Evolutionary conservation across 176 grass and related monocot species (phyloP).

Genomic region (Themeda triandra): DNA sequence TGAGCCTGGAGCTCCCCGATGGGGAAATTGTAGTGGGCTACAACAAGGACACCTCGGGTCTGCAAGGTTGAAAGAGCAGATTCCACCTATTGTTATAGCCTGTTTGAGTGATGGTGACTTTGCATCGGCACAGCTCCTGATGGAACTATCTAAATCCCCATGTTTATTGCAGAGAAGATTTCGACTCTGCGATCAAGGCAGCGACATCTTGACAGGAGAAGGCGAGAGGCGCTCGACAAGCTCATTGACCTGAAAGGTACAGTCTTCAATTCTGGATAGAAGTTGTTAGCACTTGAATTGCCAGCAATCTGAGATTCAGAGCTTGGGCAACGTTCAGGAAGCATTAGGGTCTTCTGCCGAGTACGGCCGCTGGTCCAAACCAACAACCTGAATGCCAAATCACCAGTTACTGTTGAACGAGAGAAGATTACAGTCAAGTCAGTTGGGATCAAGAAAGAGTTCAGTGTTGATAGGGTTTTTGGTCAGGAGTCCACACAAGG

Average conservation of each 20-base stretch:
- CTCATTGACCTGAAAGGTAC: conserved; percentile 92
- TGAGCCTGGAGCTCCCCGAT: conserved; percentile 36
- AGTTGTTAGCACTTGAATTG: conserved; percentile 6
- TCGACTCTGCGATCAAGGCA: conserved; percentile 44
- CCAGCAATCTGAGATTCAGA: conserved; percentile 17
- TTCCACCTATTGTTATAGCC: background rate
- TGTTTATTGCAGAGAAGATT: conserved; percentile 61
- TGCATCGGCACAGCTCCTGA: background rate
- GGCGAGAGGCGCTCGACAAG: conserved; percentile 58
- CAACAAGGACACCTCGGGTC: conserved; percentile 36
- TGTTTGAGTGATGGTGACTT: conserved; percentile 2
- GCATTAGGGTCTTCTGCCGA: conserved; percentile 90
- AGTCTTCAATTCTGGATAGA: conserved; percentile 5
- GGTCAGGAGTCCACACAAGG: conserved; percentile 77
- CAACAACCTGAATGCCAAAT: conserved; percentile 32
- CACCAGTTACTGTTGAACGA: conserved; percentile 35
- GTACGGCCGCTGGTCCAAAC: conserved; percentile 35
- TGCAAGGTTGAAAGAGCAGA: conserved; percentile 43
- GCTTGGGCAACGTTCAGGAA: conserved; percentile 63
- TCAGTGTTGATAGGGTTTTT: conserved; percentile 68
- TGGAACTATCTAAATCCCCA: conserved; percentile 1
- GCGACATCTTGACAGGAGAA: conserved; percentile 48
- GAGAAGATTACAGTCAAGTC: conserved; percentile 66
- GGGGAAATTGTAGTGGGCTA: conserved; percentile 30
- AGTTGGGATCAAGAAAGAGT: conserved; percentile 68